These are phyloP conservation scores for Aureobasidium sp. DNA, from an alignment of 2,329 filamentous ascomycete genomes.

Conservation along the genomic window DNA sequence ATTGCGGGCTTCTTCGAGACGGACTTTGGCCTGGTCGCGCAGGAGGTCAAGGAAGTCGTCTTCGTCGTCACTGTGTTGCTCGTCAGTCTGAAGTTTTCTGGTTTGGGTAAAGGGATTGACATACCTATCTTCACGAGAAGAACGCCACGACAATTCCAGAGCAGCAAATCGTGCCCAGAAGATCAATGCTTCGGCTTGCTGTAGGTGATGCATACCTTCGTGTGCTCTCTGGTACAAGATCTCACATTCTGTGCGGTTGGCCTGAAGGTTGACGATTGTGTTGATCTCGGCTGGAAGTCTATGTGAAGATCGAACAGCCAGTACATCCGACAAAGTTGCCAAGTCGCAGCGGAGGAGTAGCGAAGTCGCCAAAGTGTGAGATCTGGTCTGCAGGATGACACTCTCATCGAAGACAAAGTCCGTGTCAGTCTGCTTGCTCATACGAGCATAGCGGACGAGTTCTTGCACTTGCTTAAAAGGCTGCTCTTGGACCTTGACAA, in stretches of 20 bases:
- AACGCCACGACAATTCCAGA: constrained; percentile 29
- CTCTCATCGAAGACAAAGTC: constrained; percentile 27
- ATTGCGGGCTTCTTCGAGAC: constrained; percentile 24
- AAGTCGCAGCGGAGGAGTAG: constrained; percentile 47
- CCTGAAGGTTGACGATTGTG: constrained; percentile 28
- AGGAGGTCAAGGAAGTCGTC: not conserved
- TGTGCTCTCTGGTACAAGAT: constrained; percentile 36
- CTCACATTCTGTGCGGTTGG: constrained; percentile 35
- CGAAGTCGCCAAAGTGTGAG: constrained; percentile 36
- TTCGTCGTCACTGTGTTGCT: not conserved
- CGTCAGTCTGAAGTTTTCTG: not conserved
- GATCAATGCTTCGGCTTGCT: constrained; percentile 47
- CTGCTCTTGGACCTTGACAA: constrained; percentile 42
- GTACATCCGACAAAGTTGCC: constrained; percentile 40
- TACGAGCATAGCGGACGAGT: constrained; percentile 37
- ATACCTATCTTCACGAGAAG: not conserved
- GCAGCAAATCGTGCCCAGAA: constrained; percentile 45
- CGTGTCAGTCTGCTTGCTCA: constrained; percentile 22
- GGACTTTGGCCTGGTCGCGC: constrained; percentile 20
- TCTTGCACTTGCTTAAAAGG: constrained; percentile 44
- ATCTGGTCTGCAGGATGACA: constrained; percentile 26
- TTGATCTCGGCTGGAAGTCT: constrained; percentile 1
- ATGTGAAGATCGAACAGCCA: constrained; percentile 21
- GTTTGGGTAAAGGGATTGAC: not conserved
- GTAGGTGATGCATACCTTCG: constrained; percentile 30